A percentile compares a stretch with the other conserved stretches of the same genome.
phyloP scores from a whole-genome alignment of 1,284 basidiomycete genomes.

The Grifola frondosa region DNA sequence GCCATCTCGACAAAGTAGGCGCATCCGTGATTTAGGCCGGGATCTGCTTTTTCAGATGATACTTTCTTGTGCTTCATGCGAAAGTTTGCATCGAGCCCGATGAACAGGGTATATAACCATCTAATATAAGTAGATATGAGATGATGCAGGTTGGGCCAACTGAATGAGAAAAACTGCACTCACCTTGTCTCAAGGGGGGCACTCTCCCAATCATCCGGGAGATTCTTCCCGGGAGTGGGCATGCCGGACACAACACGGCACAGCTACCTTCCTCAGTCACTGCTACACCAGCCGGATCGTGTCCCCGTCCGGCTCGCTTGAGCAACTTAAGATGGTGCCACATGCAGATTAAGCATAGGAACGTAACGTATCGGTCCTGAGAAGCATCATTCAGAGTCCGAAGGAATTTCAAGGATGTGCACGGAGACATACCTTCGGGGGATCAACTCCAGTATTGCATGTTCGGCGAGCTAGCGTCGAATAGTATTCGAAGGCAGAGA shows the following conservation, averaged over 20 bases:
- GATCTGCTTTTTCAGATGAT: slow-evolving; percentile 18
- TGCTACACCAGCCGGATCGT: slow-evolving; percentile 10
- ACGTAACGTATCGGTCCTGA: slow-evolving; percentile 14
- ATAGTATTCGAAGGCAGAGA: slow-evolving; percentile 21
- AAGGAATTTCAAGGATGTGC: no score
- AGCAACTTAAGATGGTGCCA: slow-evolving; percentile 25
- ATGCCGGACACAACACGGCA: slow-evolving; percentile 36
- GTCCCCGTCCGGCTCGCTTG: slow-evolving; percentile 24
- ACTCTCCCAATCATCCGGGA: slow-evolving; percentile 27
- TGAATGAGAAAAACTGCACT: neutral
- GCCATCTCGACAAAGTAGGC: slow-evolving; percentile 26
- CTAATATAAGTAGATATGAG: slow-evolving; percentile 6
- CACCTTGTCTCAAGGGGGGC: slow-evolving; percentile 12
- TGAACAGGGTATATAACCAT: slow-evolving; percentile 20
- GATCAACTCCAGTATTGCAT: slow-evolving; percentile 11
- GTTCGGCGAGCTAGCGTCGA: slow-evolving; percentile 24
- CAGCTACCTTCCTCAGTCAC: slow-evolving; percentile 25
- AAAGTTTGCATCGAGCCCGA: slow-evolving; percentile 31
- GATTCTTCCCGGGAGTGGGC: slow-evolving; percentile 35
- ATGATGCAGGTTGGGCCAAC: no score
- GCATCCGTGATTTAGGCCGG: slow-evolving; percentile 20
- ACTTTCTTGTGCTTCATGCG: slow-evolving; percentile 22
- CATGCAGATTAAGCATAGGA: slow-evolving; percentile 1
- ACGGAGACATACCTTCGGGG: no score
- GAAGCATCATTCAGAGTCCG: no score